Evolutionary conservation across 192 early-diverging fungal genomes (phyloP), one percentile per base, ranked within the genome.

Genomic region (Coemansia pectinata): DNA sequence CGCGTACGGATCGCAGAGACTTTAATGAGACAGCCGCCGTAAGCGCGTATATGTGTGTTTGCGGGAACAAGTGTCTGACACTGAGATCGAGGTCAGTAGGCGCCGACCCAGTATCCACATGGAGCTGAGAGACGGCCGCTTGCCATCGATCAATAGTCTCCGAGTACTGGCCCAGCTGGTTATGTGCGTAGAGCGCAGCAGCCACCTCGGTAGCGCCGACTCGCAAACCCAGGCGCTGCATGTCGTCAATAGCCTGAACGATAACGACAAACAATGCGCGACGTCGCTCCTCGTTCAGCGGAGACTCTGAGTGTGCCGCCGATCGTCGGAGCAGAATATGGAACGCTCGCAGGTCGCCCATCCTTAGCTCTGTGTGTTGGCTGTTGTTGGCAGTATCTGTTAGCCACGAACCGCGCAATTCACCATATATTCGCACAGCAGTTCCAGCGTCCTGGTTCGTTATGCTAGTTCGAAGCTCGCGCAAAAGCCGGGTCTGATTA

Each of bases 151-250:
- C 66, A 10, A 82, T 29, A 4, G 74, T 65, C 4, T 45, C 42
- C 6, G 25, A 7, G 62, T 77, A 47, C 44, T 36, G 29, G 5
- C 68, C 68, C 3, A 77, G 66, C 9, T 15, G 27, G 10, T 55
- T 42, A 23, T 52, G 47, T 2, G 74, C 74, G n/a, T 53, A 71
- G 23, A 77, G 61, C 4, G 52, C 58, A 0, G 71, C 71, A 6
- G 67, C 71, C 14, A 65, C 55, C 65, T 82, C 79, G 1, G 79
- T 82, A 38, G 79, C 79, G 4, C 79, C 79, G 7, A 82, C 58
- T 0, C 71, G 68, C 45, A 82, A 55, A 0, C 69, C 75, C 34
- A 73, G 36, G 47, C 17, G 29, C 41, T 48, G 57, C 74, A 82
- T 82, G 27, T 82, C 74, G 10, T 67, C 71, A n/a, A 82, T 58